Evolutionary conservation across 352 stramenopile genomes (phyloP).

Genomic region (Globisporangium spiculum): DNA sequence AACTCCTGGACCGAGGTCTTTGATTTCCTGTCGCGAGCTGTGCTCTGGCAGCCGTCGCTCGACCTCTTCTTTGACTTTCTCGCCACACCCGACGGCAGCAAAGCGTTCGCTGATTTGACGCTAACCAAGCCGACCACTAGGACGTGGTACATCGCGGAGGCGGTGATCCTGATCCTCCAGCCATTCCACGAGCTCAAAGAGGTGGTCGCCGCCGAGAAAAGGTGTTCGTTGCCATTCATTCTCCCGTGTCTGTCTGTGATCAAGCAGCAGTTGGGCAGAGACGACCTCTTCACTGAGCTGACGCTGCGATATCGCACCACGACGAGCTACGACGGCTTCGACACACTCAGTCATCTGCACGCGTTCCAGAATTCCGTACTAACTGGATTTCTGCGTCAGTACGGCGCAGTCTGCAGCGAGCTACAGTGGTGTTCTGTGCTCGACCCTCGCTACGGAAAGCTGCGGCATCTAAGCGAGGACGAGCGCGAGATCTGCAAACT

Average conservation of each 20-base stretch:
- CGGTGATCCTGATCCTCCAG: slow-evolving; percentile 32
- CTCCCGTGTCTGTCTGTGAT: slow-evolving; percentile 35
- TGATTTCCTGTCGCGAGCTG: slow-evolving; percentile 20
- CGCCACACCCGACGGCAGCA: slow-evolving; percentile 7
- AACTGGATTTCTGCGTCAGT: slow-evolving; percentile 11
- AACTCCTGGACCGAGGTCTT: slow-evolving; percentile 24
- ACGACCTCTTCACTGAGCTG: slow-evolving; percentile 29
- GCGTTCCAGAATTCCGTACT: slow-evolving; percentile 17
- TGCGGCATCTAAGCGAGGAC: slow-evolving; percentile 41
- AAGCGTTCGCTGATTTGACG: background rate
- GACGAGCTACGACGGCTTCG: background rate
- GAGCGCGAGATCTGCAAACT: slow-evolving; percentile 28
- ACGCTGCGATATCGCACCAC: slow-evolving; percentile 10
- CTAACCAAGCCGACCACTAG: slow-evolving; percentile 14
- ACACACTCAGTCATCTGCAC: slow-evolving; percentile 13
- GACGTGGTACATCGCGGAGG: slow-evolving; percentile 40
- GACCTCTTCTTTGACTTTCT: slow-evolving; percentile 20
- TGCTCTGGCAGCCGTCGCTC: slow-evolving; percentile 23
- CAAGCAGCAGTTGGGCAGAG: slow-evolving; percentile 27
- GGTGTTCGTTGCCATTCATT: slow-evolving; percentile 35
- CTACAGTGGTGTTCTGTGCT: slow-evolving; percentile 41
- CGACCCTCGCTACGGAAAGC: slow-evolving; percentile 42
- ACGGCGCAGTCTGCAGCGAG: slow-evolving; percentile 17
- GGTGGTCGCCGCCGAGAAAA: slow-evolving; percentile 33
- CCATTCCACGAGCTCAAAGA: slow-evolving; percentile 42